Base-by-base conservation (phyloP, 78 protist species). In the Guillardia theta region DNA sequence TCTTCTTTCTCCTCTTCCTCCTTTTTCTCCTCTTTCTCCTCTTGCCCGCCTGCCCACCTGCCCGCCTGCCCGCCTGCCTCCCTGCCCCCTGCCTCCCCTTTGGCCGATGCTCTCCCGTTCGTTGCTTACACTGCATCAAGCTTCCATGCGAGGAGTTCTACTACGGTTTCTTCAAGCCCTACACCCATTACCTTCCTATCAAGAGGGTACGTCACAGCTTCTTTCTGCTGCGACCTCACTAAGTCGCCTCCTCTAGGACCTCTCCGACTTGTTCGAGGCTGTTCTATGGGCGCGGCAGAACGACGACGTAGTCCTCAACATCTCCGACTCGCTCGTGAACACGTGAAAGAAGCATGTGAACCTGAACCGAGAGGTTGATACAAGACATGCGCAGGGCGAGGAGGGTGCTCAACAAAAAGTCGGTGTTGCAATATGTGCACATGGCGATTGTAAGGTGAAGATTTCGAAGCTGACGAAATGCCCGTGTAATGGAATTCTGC, bases 101-200 rank as follows among this genome's bases (percentile, higher is more conserved):
- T n/a, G n/a, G n/a, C n/a, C n/a, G n/a, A n/a, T n/a, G n/a, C n/a
- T n/a, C n/a, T n/a, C n/a, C n/a, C n/a, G n/a, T n/a, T n/a, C n/a
- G n/a, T n/a, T n/a, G n/a, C n/a, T n/a, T n/a, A n/a, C n/a, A n/a
- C n/a, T n/a, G n/a, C n/a, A n/a, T n/a, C n/a, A n/a, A 53, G 87
- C 87, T 70, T 0, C 87, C 87, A 27, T 70, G 87, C 44, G 41
- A 70, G 22, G 87, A 70, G 87, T 70, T 70, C 87, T 70, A 70
- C 87, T 70, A 70, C 87, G 87, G 87, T 22, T 24, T 70, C 39
- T 70, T 70, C 87, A 37, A 43, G 47, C 87, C 87, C 5, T 70
- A 70, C 44, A 27, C n/a, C 47, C 87, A 70, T 43, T 70, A 70
- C 87, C 33, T 70, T 43, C 87, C 87, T 22, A 15, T 53, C 64